Evolutionary conservation across 768 basidiomycete species (phyloP), one percentile per base, ranked within the genome.

Genomic region (Leccinum truebloodii): DNA sequence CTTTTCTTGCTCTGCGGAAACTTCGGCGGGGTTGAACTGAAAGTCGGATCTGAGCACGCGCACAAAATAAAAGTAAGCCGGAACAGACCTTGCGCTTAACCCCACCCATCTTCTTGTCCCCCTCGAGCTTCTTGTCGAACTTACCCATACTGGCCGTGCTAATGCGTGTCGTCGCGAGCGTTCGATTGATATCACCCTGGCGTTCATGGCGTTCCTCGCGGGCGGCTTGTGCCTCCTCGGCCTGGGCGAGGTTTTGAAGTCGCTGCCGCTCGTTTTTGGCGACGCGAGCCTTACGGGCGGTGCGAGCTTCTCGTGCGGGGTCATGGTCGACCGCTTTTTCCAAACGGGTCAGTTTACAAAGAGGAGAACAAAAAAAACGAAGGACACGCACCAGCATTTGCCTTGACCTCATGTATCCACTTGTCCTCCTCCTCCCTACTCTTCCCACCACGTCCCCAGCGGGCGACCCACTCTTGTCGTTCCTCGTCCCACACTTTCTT

Each of bases 71-170:
- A 39, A 39, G 37, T 8, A 39, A 39, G 18, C 18, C 39, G 2
- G 41, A 44, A 12, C 48, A 2, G 64, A 93, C 94, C 88, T 98
- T 98, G 68, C 97, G 86, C 79, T 98, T 98, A 52, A 95, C 77
- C 6, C 95, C 94, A 37, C 85, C 85, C 49, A 87, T 72, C 75
- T 93, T 95, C 73, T 92, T 90, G 75, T 99, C 97, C 13, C 95
- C 95, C 55, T 95, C 90, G 22, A 98, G 82, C 69, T 81, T 86
- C 64, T 85, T 88, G 73, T 98, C 96, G 67, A 97, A 99, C 67
- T 84, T 88, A 64, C 97, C 97, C 88, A 99, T 88, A 67, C 93
- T 95, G 0, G 95, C 97, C 0, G 97, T 99, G 62, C 94, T 94
- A 30, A 80, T 78, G 60, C 91, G 85, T 2, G 90, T 87, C 12